These are phyloP conservation scores for Albugo candida DNA, from an alignment of 352 stramenopile genomes.

Conservation along the genomic window DNA sequence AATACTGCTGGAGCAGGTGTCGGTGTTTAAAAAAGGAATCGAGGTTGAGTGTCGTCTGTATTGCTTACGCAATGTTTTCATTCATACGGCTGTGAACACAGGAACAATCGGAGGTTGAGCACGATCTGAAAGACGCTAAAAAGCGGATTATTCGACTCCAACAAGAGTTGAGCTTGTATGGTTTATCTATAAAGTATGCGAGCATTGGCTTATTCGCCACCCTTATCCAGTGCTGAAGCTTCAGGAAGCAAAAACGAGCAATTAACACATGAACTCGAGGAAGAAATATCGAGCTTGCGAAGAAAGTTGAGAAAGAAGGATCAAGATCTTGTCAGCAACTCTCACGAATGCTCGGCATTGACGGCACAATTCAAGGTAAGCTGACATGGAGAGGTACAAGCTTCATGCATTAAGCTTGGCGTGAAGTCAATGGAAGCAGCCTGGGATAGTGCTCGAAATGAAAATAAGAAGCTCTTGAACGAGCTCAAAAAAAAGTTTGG, in stretches of 20 bases:
- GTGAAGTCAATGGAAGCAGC: constrained; percentile 46
- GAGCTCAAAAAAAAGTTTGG: constrained; percentile 65
- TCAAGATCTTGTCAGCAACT: constrained; percentile 24
- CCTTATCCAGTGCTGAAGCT: too few species aligned
- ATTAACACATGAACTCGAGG: constrained; percentile 23
- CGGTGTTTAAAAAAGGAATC: constrained; percentile 46
- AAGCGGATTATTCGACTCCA: constrained; percentile 46
- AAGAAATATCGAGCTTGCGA: constrained; percentile 59
- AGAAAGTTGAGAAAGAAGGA: constrained; percentile 26
- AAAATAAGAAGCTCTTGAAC: constrained; percentile 60
- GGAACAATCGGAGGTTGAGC: constrained; percentile 45
- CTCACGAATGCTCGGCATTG: constrained; percentile 54
- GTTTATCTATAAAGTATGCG: too few species aligned
- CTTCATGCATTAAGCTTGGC: too few species aligned
- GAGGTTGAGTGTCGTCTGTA: constrained; percentile 12
- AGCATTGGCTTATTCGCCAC: too few species aligned
- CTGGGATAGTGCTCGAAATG: constrained; percentile 51
- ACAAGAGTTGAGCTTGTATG: constrained; percentile 21
- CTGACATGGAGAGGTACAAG: not conserved
- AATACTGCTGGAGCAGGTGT: constrained; percentile 48
- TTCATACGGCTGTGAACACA: not conserved
- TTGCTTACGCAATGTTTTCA: not conserved
- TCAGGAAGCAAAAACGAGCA: too few species aligned
- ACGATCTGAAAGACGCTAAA: constrained; percentile 45
- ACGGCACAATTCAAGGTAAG: constrained; percentile 31